Evolutionary conservation across 805 yeast genomes (phyloP), one percentile per base, ranked within the genome.

Genomic region (Nakazawaea peltata): DNA sequence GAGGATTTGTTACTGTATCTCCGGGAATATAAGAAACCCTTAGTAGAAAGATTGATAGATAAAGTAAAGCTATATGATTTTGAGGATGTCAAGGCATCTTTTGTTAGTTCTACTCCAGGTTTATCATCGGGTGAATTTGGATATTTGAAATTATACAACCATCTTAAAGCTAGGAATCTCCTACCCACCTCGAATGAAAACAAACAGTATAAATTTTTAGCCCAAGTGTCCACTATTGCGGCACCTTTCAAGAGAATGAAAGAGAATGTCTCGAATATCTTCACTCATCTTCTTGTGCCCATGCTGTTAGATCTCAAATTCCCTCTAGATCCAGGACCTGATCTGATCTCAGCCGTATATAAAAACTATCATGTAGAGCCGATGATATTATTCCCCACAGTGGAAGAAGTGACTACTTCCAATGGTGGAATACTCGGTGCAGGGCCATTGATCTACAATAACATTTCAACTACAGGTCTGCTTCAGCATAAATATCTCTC

Each of bases 41-140:
- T 42, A 8, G 36, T 71, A 0, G 33, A 48, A 9, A 38, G 37
- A 0, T 43, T 72, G 10, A 51, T 61, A 1, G 33, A 44, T 1
- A 27, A 36, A 2, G 19, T 79, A 1, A 36, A 43, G 3, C 31
- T 37, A 2, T 65, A 56, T 42, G 69, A 74, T 47, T 79, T 78
- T 43, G 48, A 48, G 28, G 43, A 60, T 0, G 57, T 79, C 0
- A 59, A 61, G 18, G 80, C 70, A 3, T 71, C 74, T 16, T 67
- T 78, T 31, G 47, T 79, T 7, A 73, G 70, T 2, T 75, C 84
- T 1, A 56, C 69, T 0, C 81, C 85, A 0, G 71, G 76, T 1
- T 32, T 14, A 12, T 17, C 13, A 27, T 29, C 17, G 15, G 65
- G 56, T 27, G 34, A 56, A 3, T 70, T 59, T 41, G 79, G 79